Percentiles rank a stretch among this genome's conserved stretches.
These are phyloP conservation scores for Boehmeria nivea DNA, from an alignment of 306 rosid genomes.

Conservation along the genomic window DNA sequence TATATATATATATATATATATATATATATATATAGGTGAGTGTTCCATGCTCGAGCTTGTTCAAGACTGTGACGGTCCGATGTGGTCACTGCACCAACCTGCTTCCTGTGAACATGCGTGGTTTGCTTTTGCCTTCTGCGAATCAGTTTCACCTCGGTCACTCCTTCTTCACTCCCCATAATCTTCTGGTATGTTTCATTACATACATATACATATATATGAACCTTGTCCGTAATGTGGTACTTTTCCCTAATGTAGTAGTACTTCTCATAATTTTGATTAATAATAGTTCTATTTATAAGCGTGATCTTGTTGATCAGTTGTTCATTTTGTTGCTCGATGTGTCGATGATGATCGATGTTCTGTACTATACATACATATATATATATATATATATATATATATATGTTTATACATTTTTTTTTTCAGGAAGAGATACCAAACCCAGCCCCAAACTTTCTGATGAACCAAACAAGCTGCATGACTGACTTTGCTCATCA, in stretches of 20 bases:
- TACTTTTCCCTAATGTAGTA: too few species aligned
- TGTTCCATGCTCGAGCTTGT: slow-evolving; percentile 92
- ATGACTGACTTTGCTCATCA: slow-evolving; percentile 37
- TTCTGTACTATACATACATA: too few species aligned
- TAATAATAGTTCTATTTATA: too few species aligned
- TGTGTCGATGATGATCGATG: not conserved
- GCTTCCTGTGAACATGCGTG: slow-evolving; percentile 89
- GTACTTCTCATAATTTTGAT: too few species aligned
- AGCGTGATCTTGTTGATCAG: not conserved
- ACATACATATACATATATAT: too few species aligned
- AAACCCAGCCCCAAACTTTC: slow-evolving; percentile 54
- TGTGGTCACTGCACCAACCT: slow-evolving; percentile 98
- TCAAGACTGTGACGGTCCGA: slow-evolving; percentile 91
- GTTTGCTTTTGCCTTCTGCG: slow-evolving; percentile 69
- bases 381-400: too few species aligned
- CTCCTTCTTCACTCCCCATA: slow-evolving; percentile 78
- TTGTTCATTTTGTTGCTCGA: not conserved
- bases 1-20: not conserved
- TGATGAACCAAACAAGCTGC: slow-evolving; percentile 46
- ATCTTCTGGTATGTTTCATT: slow-evolving; percentile 44
- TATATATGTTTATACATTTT: not conserved
- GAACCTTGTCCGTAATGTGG: not conserved
- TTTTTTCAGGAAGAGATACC: slow-evolving; percentile 67
- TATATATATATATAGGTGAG: slow-evolving; percentile 56
- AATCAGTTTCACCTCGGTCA: slow-evolving; percentile 81